Conservation (phyloP, 2,329 filamentous ascomycete species). For the Arthrobotrys entomopaga region DNA sequence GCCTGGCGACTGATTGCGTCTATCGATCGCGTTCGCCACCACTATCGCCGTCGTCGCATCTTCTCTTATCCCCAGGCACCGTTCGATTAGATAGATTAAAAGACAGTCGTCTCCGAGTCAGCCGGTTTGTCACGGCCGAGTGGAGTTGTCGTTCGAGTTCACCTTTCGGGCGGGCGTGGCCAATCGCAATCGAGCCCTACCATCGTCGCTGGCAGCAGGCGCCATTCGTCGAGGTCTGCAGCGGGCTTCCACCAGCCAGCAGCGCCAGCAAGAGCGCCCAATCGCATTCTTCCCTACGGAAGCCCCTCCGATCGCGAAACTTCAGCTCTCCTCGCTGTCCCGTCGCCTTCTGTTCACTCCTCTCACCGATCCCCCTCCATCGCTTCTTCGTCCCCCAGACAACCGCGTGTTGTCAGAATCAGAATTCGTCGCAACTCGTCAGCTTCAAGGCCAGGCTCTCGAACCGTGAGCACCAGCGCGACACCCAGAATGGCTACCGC, state of each 20-base stretch:
- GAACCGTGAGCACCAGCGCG: slow-evolving; percentile 35
- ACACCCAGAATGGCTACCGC: slow-evolving; percentile 52
- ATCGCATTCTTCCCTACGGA: slow-evolving; percentile 20
- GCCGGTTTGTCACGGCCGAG: slow-evolving; percentile 46
- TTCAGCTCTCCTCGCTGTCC: slow-evolving; percentile 4
- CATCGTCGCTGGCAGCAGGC: slow-evolving; percentile 26
- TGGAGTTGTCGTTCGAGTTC: slow-evolving; percentile 46
- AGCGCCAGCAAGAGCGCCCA: slow-evolving; percentile 24
- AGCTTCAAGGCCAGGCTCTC: slow-evolving; percentile 19
- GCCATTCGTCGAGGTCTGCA: slow-evolving; percentile 11
- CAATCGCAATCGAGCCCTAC: slow-evolving; percentile 23
- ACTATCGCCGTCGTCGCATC: slow-evolving; percentile 7
- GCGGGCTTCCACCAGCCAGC: slow-evolving; percentile 8
- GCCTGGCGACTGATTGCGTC: slow-evolving; percentile 30
- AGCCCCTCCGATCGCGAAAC: not conserved
- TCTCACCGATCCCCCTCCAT: slow-evolving; percentile 22
- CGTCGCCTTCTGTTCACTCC: slow-evolving; percentile 25
- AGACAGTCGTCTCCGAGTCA: not conserved
- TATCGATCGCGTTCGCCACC: slow-evolving; percentile 20
- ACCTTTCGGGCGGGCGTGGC: slow-evolving; percentile 33
- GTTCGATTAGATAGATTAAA: not conserved
- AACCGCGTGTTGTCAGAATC: slow-evolving; percentile 50
- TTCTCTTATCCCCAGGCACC: not conserved
- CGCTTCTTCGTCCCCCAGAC: slow-evolving; percentile 10
- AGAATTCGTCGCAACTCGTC: slow-evolving; percentile 52